Evolutionary conservation across 164 flowering plant genomes (phyloP).

Genomic region (Umbilicus rupestris): DNA sequence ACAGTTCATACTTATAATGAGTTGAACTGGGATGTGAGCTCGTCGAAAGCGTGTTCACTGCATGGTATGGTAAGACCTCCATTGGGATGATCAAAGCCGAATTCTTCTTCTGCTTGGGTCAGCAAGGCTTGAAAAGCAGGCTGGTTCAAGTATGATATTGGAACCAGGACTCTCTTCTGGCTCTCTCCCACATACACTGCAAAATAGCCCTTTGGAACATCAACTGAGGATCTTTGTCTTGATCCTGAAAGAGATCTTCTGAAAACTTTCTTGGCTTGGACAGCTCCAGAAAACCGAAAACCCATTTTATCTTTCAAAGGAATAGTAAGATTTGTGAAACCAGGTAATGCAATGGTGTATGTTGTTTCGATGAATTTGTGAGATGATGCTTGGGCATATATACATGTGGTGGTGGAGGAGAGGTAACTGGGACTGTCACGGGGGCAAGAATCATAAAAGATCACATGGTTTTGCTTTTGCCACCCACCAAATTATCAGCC

Average conservation of each 20-base stretch:
- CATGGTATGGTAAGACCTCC: conserved; percentile 4
- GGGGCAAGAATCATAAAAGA: background rate
- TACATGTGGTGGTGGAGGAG: background rate
- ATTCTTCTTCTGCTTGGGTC: conserved; percentile 8
- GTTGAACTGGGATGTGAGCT: background rate
- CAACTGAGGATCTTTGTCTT: background rate
- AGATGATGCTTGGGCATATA: background rate
- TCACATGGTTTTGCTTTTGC: conserved; percentile 5
- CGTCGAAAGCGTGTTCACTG: background rate
- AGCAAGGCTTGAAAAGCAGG: conserved; percentile 1
- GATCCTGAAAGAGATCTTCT: conserved; percentile 7
- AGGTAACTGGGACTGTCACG: background rate
- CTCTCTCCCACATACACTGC: conserved; percentile 8
- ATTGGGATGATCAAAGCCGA: conserved; percentile 7
- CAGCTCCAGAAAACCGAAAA: background rate
- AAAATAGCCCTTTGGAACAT: conserved; percentile 8
- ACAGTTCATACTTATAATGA: too few relatives aligned
- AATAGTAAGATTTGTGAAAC: background rate
- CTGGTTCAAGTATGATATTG: conserved; percentile 1
- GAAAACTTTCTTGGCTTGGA: background rate
- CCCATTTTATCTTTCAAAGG: background rate
- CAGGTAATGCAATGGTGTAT: background rate
- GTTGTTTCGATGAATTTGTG: background rate
- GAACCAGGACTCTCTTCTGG: background rate
- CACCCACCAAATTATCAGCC: background rate